phyloP scores from a whole-genome alignment of 108 stramenopile genomes.

The Chaetoceros muelleri region DNA sequence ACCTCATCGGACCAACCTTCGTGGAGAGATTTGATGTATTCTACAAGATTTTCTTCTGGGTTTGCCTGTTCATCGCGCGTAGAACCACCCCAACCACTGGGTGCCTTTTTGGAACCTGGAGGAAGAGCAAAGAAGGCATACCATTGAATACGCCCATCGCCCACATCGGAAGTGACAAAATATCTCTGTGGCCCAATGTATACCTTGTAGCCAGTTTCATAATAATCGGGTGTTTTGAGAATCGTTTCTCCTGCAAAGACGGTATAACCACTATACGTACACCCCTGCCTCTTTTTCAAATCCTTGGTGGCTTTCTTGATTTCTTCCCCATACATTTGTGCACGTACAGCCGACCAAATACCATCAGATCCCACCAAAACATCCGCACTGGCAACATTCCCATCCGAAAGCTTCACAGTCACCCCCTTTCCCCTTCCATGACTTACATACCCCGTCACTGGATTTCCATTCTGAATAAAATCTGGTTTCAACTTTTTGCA shows the following conservation, averaged over 20 bases:
- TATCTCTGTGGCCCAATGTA: constrained; percentile 95
- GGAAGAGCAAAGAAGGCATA: constrained; percentile 97
- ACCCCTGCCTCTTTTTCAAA: constrained; percentile 60
- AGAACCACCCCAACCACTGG: constrained; percentile 77
- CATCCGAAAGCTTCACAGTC: constrained; percentile 70
- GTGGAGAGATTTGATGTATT: constrained; percentile 86
- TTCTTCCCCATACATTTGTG: constrained; percentile 92
- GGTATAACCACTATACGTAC: constrained; percentile 93
- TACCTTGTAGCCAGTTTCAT: constrained; percentile 90
- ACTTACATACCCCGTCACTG: constrained; percentile 64
- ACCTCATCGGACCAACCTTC: constrained; percentile 91
- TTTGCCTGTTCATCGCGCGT: constrained; percentile 46
- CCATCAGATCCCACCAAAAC: constrained; percentile 90
- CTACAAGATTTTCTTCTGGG: constrained; percentile 78
- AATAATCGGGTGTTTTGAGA: constrained; percentile 82
- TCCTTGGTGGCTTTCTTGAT: constrained; percentile 48
- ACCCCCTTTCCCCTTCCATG: constrained; percentile 69
- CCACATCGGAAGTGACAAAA: constrained; percentile 96
- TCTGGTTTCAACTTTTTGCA: constrained; percentile 77
- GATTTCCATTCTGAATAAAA: constrained; percentile 74
- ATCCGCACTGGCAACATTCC: constrained; percentile 69
- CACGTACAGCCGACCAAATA: constrained; percentile 90
- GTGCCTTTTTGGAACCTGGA: constrained; percentile 86
- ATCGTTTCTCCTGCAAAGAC: constrained; percentile 95
- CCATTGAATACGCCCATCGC: constrained; percentile 95